These are phyloP conservation scores for Kodamaea restingae DNA, from an alignment of 805 yeast genomes.

Conservation along the genomic window DNA sequence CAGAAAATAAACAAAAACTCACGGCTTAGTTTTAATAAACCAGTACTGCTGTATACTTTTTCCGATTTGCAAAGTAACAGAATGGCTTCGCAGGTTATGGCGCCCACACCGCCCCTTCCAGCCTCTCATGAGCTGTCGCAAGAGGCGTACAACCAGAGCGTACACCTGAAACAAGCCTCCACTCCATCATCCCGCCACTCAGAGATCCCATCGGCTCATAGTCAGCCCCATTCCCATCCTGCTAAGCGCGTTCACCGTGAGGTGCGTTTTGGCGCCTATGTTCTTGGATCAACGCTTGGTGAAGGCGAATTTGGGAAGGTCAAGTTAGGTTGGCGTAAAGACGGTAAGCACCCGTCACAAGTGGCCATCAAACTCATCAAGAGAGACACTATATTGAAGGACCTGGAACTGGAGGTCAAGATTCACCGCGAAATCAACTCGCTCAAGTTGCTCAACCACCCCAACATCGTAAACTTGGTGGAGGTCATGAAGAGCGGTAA, in stretches of 20 bases:
- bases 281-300: conserved; percentile 89
- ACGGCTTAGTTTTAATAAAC: conserved; percentile 4
- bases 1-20: conserved; percentile 6
- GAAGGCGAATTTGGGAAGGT: conserved; percentile 99
- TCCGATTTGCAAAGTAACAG: conserved; percentile 1
- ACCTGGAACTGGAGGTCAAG: conserved; percentile 81
- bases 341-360: conserved; percentile 71
- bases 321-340: conserved; percentile 92
- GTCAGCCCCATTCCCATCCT: neutral
- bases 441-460: conserved; percentile 79
- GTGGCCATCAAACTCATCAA: conserved; percentile 92
- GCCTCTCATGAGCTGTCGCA: neutral
- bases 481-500: conserved; percentile 92
- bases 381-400: conserved; percentile 82
- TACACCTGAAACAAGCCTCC: neutral
- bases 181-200: neutral
- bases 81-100: conserved; percentile 9
- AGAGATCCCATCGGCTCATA: neutral
- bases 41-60: conserved; percentile 1
- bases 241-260: conserved; percentile 49
- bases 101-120: conserved; percentile 4
- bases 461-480: conserved; percentile 86
- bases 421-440: conserved; percentile 93
- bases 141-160: neutral
- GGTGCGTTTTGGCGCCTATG: conserved; percentile 83